Percentiles rank a stretch among this genome's conserved stretches.
Conservation (phyloP, 2,329 filamentous ascomycete species). For the Clonostachys chloroleuca region DNA sequence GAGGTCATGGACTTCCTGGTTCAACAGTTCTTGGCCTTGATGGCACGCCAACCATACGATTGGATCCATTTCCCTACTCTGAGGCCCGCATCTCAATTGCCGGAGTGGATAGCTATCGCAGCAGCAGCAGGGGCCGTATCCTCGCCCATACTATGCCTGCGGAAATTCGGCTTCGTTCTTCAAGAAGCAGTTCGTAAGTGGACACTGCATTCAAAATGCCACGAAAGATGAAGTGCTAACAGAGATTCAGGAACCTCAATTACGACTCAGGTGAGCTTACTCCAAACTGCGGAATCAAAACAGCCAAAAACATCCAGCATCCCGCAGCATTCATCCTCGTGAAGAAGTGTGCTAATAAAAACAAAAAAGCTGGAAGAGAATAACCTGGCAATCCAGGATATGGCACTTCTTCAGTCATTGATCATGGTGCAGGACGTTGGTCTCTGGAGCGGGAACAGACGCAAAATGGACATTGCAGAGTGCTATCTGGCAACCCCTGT, state of each 20-base stretch:
- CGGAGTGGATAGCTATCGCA: conserved; percentile 56
- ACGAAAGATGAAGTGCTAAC: background rate
- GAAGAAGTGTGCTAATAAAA: background rate
- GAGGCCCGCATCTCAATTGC: conserved; percentile 45
- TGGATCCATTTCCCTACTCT: conserved; percentile 62
- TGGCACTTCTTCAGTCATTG: conserved; percentile 34
- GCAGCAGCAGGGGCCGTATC: conserved; percentile 56
- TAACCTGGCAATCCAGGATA: conserved; percentile 37
- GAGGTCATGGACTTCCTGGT: conserved; percentile 57
- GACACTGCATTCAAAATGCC: background rate
- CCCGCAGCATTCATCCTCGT: no score
- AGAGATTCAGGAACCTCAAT: background rate
- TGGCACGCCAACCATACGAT: conserved; percentile 49
- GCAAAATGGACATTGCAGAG: conserved; percentile 54
- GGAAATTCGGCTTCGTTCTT: conserved; percentile 55
- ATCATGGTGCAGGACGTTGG: conserved; percentile 44
- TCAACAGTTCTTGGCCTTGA: conserved; percentile 54
- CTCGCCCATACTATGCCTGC: conserved; percentile 51
- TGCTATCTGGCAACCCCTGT: conserved; percentile 39
- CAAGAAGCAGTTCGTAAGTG: conserved; percentile 44
- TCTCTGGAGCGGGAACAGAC: conserved; percentile 48
- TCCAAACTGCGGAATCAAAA: background rate
- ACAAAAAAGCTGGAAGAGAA: conserved; percentile 39
- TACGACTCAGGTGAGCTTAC: conserved; percentile 1
- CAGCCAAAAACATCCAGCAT: no score